Base-by-base conservation (phyloP, 208 protist species). In the Crithidia mellificae region DNA sequence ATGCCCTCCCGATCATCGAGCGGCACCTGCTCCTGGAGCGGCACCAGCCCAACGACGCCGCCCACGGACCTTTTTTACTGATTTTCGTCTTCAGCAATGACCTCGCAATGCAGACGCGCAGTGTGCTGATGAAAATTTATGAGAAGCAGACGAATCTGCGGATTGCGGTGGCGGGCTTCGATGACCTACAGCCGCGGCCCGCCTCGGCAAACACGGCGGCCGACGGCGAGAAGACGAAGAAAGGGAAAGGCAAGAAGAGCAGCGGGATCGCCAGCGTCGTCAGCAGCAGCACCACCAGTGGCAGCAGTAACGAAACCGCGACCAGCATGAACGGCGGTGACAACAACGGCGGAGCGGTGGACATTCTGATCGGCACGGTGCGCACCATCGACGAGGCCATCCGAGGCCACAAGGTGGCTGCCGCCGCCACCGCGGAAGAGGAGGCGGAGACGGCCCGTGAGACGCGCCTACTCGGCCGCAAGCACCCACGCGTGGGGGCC, bases 1-100 rank as follows among this genome's bases (percentile, higher is more conserved):
- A 99, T 81, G 87, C 99, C 12, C 93, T 99, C 15, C 99, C 99
- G 8, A 79, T 96, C 51, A 84, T 97, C 50, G 87, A 95, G 73
- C 84, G 91, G 7, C 87, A 93, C 61, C 66, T 87, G 6, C 80
- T 93, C 27, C 25, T 91, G 7, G 84, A 89, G 67, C 65, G 57
- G 24, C 41, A 67, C 17, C 44, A 70, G 20, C 20, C 29, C 14
- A 68, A 53, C 4, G 38, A 43, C 9, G 63, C 27, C 15, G 15
- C 66, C 14, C 39, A 49, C 5, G 85, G 81, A 1, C 91, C 91
- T 14, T 96, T 96, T 63, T 41, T 93, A 55, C 63, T 96, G 0
- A 79, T 96, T 41, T 96, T 96, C 55, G 84, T 96, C 41, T 96
- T 94, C 59, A 94, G 88, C 64, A 88, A 86, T 57, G 91, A 94